These are phyloP conservation scores for Fusarium pseudograminearum DNA, from an alignment of 2,329 filamentous ascomycete genomes.

Conservation along the genomic window DNA sequence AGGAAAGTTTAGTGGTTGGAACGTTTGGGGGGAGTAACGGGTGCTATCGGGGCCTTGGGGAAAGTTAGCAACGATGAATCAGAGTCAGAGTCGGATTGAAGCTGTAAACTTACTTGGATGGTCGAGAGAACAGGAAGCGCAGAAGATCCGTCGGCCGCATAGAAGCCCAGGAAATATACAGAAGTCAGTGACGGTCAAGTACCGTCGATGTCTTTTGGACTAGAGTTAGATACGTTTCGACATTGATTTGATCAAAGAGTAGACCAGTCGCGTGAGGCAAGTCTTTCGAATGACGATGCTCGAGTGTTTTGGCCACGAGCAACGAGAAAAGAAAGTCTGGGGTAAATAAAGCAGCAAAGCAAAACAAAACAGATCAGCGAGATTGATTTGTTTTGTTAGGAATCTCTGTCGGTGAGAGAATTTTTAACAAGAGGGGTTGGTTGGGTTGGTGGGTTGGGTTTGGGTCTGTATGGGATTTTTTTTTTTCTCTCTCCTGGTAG, in stretches of 20 bases:
- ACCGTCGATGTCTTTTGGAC: constrained; percentile 42
- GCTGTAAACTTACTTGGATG: constrained; percentile 87
- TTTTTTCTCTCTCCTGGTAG: background rate
- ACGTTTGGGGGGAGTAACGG: constrained; percentile 41
- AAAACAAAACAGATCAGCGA: constrained; percentile 7
- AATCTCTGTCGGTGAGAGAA: constrained; percentile 43
- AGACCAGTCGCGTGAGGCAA: constrained; percentile 39
- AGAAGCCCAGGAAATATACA: constrained; percentile 64
- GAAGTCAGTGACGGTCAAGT: constrained; percentile 43
- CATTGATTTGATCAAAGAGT: constrained; percentile 37
- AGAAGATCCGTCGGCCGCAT: constrained; percentile 94
- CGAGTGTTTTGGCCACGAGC: constrained; percentile 1
- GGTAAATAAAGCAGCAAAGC: background rate
- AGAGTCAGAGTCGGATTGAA: too few relatives aligned
- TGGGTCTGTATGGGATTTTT: background rate
- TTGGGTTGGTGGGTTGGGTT: constrained; percentile 23
- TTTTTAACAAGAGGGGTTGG: constrained; percentile 31
- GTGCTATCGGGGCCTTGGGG: constrained; percentile 71
- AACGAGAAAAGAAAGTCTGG: background rate
- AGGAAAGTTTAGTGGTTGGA: constrained; percentile 58
- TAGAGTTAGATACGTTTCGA: constrained; percentile 43
- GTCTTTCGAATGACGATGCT: constrained; percentile 2
- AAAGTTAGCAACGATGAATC: background rate
- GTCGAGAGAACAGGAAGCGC: constrained; percentile 88
- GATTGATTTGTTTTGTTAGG: constrained; percentile 23